Conservation (phyloP, 352 stramenopile species). For the Globisporangium spinosum region DNA sequence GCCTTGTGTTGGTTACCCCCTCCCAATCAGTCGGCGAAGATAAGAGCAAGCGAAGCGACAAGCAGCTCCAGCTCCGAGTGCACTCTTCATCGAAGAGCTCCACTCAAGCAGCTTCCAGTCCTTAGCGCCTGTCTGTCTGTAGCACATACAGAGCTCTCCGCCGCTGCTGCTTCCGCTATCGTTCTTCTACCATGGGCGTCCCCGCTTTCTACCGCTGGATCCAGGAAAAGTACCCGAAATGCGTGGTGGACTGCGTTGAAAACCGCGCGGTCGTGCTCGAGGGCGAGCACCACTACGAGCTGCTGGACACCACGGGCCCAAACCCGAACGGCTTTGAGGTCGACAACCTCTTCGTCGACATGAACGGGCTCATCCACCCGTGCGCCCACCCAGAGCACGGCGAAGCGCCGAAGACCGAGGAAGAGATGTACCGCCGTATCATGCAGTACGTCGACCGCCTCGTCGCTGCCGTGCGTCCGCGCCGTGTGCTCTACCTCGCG, state of each 20-base stretch:
- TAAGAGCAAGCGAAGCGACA: slow-evolving; percentile 6
- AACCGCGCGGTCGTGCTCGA: slow-evolving; percentile 71
- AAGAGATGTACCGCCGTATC: slow-evolving; percentile 98
- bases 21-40: slow-evolving; percentile 10
- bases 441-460: slow-evolving; percentile 96
- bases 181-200: slow-evolving; percentile 89
- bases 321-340: slow-evolving; percentile 95
- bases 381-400: slow-evolving; percentile 96
- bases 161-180: not conserved
- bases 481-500: slow-evolving; percentile 96
- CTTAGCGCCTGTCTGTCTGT: not conserved
- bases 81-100: not conserved
- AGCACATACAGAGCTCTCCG: not conserved
- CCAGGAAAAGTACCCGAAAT: slow-evolving; percentile 98
- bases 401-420: slow-evolving; percentile 90
- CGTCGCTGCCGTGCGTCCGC: slow-evolving; percentile 91
- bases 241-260: slow-evolving; percentile 90
- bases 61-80: not conserved
- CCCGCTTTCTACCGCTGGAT: slow-evolving; percentile 99
- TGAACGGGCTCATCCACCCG: slow-evolving; percentile 99
- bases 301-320: slow-evolving; percentile 71
- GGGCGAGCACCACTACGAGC: slow-evolving; percentile 75
- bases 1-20: not conserved
- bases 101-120: not conserved
- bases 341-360: slow-evolving; percentile 99